Percentiles rank a stretch among this genome's conserved stretches.
Conservation (phyloP, 2,329 filamentous ascomycete genomes). For the Neocucurbitaria cava region DNA sequence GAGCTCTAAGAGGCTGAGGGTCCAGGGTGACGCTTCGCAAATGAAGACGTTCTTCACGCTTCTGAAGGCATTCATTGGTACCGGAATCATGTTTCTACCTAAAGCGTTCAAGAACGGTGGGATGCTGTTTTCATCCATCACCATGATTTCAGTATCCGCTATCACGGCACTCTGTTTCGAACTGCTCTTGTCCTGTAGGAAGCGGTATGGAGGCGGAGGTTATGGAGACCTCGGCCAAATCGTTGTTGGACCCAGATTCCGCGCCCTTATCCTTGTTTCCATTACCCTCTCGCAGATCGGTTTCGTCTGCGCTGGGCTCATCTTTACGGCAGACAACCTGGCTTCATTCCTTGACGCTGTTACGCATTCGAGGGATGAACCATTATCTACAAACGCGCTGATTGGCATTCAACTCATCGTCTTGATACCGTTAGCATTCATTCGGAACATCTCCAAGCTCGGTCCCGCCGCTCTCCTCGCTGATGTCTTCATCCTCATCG, state of each 20-base stretch:
- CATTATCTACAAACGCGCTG: constrained; percentile 63
- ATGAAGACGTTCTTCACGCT: constrained; percentile 79
- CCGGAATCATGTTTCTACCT: constrained; percentile 81
- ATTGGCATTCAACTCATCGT: constrained; percentile 71
- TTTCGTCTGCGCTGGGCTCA: constrained; percentile 78
- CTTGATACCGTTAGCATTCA: constrained; percentile 71
- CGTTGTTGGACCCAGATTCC: constrained; percentile 62
- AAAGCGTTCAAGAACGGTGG: constrained; percentile 82
- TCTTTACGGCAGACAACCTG: constrained; percentile 79
- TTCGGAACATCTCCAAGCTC: constrained; percentile 77
- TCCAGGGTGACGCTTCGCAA: constrained; percentile 69
- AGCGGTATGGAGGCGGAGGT: constrained; percentile 69
- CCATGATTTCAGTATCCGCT: constrained; percentile 69
- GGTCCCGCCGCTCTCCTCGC: constrained; percentile 73
- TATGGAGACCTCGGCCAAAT: constrained; percentile 77
- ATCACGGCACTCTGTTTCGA: constrained; percentile 76
- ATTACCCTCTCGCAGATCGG: constrained; percentile 78
- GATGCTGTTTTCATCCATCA: constrained; percentile 75
- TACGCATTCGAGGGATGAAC: constrained; percentile 53
- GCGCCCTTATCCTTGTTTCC: constrained; percentile 70
- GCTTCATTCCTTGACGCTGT: constrained; percentile 72
- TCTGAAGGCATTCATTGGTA: constrained; percentile 79
- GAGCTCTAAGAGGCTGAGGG: constrained; percentile 56
- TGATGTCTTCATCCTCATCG: constrained; percentile 75
- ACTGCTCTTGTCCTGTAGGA: constrained; percentile 71